Base-by-base conservation (phyloP, 176 grass and related monocot species). In the Zea mays region DNA sequence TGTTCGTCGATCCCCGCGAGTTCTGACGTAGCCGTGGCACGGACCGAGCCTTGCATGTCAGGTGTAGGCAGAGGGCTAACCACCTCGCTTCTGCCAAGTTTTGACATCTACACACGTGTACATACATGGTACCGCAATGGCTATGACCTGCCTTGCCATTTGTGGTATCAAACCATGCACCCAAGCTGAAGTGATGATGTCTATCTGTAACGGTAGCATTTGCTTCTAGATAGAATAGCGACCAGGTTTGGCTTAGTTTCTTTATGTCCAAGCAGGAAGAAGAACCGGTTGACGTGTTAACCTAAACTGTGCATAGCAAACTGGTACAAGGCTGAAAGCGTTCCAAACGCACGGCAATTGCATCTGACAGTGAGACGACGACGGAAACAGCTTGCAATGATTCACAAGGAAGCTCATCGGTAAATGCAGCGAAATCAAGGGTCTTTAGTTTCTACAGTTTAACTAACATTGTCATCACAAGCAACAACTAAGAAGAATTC, bases 1-100 rank as follows among this genome's bases (percentile, higher is more conserved):
- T 90, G 1, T 93, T 88, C 85, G 91, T 90, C 4, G 91, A 93
- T 67, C 91, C 91, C 8, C 79, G 91, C 8, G 88, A 93, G 72
- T 90, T 93, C 51, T 88, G 72, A 88, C 3, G 74, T 63, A 13
- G n/a, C 75, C 68, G 46, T 14, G 8, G 14, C 10, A 27, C 27
- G 27, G 40, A 46, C 6, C 52, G 62, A 59, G 17, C 60, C 44
- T 59, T 42, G 44, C 39, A 69, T 49, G 69, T 39, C 56, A 84
- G 86, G 71, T 76, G 57, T 21, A 21, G 82, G 82, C 87, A 77
- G 87, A 73, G 50, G 44, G 52, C 21, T 68, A 68, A 66, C 43
- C 62, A 3, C 34, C 6, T 15, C 49, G 36, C 59, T 78, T 79
- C 75, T 79, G 88, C 75, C 79, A 44, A 84, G 49, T 90, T 86